Base-by-base conservation (phyloP, 371 early-diverging fungal species). In the Lichtheimia ramosa region DNA sequence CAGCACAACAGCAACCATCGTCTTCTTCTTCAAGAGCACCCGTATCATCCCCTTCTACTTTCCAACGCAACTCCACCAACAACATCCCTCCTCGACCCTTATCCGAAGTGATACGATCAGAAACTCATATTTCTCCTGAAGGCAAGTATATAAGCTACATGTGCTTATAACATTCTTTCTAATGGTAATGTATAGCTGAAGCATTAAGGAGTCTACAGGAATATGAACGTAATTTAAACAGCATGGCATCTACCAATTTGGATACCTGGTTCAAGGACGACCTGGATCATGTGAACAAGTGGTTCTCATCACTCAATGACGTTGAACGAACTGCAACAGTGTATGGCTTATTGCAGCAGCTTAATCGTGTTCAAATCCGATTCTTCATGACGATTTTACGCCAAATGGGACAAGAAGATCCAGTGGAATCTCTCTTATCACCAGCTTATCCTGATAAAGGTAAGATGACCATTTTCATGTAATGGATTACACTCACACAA, bases 321-420 rank as follows among this genome's bases (percentile, higher is more conserved):
- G 88, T 93, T 20, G 97, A 97, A 75, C 82, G 95, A 24, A 96
- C 95, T 4, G 89, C 96, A 23, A 89, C 94, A 27, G 81, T 97
- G 49, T 96, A 95, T 69, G 86, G 89, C 28, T 77, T 97, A 42
- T 74, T 96, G 56, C 95, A 95, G 67, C 91, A 94, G 68, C 86
- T 92, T 7, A 91, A 89, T 7, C 92, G 83, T 51, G 90, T 96
- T 39, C 97, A 97, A 73, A 85, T 93, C 53, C 84, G 95, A 21
- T 96, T 96, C 68, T 94, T 96, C 62, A 88, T 92, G 56, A 90
- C 92, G 5, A 89, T 96, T 0, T 65, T 97, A 53, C 93, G 92
- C 71, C 93, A 94, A 63, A 88, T 94, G 92, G 88, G 89, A 43
- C 83, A 90, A 68, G 86, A 83, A 57, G 92, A 89, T 57, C 83